phyloP scores from a whole-genome alignment of 306 rosid species.

The Nissolia schottii region DNA sequence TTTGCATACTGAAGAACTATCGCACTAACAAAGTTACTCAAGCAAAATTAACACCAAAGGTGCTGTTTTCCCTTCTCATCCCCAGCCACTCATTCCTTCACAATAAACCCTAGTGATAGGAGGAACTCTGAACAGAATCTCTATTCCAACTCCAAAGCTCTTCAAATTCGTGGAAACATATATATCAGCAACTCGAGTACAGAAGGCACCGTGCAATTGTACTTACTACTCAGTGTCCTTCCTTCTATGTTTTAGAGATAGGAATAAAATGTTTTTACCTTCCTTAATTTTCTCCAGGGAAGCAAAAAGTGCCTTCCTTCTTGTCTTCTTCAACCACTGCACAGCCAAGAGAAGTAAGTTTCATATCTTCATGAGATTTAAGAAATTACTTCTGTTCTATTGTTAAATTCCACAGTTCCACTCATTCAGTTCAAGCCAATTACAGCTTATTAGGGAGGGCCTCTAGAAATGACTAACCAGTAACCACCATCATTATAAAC shows the following conservation, averaged over 20 bases:
- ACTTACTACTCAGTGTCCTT: background rate
- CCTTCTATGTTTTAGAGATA: background rate
- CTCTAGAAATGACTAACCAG: background rate
- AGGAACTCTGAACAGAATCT: background rate
- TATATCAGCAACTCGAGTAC: background rate
- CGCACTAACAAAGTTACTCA: background rate
- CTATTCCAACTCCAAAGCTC: background rate
- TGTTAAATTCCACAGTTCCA: background rate
- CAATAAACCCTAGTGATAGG: background rate
- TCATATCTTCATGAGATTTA: slow-evolving; percentile 4
- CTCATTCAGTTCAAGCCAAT: background rate
- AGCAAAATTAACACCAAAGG: too few relatives aligned
- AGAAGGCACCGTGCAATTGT: background rate
- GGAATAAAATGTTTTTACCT: slow-evolving; percentile 39
- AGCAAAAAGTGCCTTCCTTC: slow-evolving; percentile 84
- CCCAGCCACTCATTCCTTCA: background rate
- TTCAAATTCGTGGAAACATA: background rate
- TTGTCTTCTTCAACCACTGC: slow-evolving; percentile 88
- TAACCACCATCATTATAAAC: background rate
- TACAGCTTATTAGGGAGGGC: background rate
- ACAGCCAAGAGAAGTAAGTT: slow-evolving; percentile 10
- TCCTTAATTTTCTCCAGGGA: slow-evolving; percentile 93
- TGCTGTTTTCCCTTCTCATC: too few relatives aligned
- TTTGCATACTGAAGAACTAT: background rate
- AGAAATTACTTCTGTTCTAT: background rate